Conservation (phyloP, 2,329 filamentous ascomycete species). For the Coniella vitis region DNA sequence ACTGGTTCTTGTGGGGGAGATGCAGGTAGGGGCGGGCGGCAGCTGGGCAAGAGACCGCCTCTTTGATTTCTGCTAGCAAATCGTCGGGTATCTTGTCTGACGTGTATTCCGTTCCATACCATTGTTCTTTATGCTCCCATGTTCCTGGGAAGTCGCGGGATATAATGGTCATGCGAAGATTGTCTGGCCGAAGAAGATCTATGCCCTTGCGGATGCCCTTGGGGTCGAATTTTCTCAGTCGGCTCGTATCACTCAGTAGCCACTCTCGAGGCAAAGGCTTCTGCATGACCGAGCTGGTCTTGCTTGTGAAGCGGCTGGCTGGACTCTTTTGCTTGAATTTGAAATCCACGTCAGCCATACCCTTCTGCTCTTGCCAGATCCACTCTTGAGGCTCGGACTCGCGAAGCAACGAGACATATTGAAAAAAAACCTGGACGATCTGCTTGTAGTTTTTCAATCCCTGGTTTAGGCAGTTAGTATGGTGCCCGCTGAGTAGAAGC, state of each 20-base stretch:
- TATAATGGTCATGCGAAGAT: constrained; percentile 77
- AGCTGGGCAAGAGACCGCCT: constrained; percentile 52
- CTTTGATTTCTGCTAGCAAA: constrained; percentile 63
- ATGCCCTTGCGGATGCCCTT: constrained; percentile 69
- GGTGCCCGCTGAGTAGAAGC: too few species aligned
- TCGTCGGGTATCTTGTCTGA: constrained; percentile 71
- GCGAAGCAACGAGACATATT: constrained; percentile 82
- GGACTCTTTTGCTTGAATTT: constrained; percentile 90
- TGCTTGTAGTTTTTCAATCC: constrained; percentile 74
- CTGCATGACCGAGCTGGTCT: constrained; percentile 82
- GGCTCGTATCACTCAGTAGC: constrained; percentile 72
- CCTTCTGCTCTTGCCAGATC: constrained; percentile 90
- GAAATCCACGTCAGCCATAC: constrained; percentile 88
- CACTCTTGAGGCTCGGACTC: constrained; percentile 78
- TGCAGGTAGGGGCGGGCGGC: constrained; percentile 63
- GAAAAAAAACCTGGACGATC: constrained; percentile 76
- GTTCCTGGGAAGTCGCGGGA: constrained; percentile 77
- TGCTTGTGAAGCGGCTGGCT: constrained; percentile 82
- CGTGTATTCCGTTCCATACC: constrained; percentile 95
- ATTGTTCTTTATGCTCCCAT: constrained; percentile 87
- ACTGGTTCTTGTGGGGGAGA: constrained; percentile 88
- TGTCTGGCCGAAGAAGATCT: constrained; percentile 72
- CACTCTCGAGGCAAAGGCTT: constrained; percentile 79
- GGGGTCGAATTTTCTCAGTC: constrained; percentile 74
- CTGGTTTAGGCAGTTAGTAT: constrained; percentile 25